These are phyloP conservation scores for Acorus gramineus DNA, from an alignment of 106 monocot species.

Conservation along the genomic window DNA sequence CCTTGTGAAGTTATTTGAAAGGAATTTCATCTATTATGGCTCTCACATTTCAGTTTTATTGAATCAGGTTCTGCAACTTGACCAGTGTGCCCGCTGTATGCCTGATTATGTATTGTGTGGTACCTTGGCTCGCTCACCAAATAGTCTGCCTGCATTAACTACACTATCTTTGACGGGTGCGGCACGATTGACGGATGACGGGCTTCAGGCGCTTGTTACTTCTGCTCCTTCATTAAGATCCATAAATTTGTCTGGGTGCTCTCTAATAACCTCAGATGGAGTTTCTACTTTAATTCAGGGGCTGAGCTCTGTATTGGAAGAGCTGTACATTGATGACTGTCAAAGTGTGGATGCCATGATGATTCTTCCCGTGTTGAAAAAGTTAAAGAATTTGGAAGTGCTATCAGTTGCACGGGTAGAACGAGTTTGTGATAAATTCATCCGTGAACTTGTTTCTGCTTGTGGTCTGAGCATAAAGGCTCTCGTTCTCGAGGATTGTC, in stretches of 20 bases:
- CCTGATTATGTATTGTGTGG: slow-evolving; percentile 53
- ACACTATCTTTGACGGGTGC: slow-evolving; percentile 56
- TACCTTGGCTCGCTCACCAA: slow-evolving; percentile 32
- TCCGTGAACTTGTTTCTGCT: slow-evolving; percentile 33
- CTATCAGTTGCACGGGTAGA: slow-evolving; percentile 51
- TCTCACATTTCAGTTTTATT: neutral
- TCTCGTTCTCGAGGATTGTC: slow-evolving; percentile 51
- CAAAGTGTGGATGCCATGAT: slow-evolving; percentile 47
- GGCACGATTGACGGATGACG: slow-evolving; percentile 70
- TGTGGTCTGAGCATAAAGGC: slow-evolving; percentile 43
- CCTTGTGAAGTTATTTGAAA: neutral
- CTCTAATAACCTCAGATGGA: slow-evolving; percentile 64
- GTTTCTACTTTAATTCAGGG: slow-evolving; percentile 33
- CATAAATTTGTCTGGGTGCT: slow-evolving; percentile 61
- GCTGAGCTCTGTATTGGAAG: slow-evolving; percentile 34
- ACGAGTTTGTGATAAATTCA: slow-evolving; percentile 49
- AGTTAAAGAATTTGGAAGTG: slow-evolving; percentile 45
- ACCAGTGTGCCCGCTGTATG: slow-evolving; percentile 63
- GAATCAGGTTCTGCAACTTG: slow-evolving; percentile 56
- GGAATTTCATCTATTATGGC: neutral
- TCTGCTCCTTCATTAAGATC: slow-evolving; percentile 56
- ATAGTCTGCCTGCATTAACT: slow-evolving; percentile 49
- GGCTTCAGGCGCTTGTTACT: slow-evolving; percentile 44
- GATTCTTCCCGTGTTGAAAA: slow-evolving; percentile 61
- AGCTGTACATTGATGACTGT: slow-evolving; percentile 70